Evolutionary conservation across 305 asterid genomes (phyloP), one percentile per base, ranked within the genome.

Genomic region (Fraxinus platypoda): DNA sequence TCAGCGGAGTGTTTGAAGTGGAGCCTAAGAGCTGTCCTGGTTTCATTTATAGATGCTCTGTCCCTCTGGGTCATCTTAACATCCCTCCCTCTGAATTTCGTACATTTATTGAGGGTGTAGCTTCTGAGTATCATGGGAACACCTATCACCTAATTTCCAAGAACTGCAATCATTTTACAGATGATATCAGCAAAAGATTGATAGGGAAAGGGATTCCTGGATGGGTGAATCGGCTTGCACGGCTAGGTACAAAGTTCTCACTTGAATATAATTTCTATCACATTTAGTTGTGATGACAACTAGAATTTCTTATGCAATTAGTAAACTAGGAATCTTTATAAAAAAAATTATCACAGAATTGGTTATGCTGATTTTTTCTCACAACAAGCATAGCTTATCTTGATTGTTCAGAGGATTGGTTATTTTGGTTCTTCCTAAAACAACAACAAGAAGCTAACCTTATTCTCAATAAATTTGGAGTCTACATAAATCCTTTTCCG

Each of bases 1-100:
- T 89, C 62, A 89, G 92, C 78, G 92, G 92, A 74, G 90, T 89
- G 77, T 89, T 89, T 77, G 92, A 89, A 88, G 92, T 89, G 79
- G 92, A 89, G 80, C 92, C 92, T 26, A 88, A 85, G 88, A 87
- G 85, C 38, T 88, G 92, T 75, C 92, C 92, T 66, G 90, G 91
- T 84, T 89, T 89, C 84, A 78, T 84, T 41, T 89, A 83, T 68
- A 84, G 92, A 86, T 86, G 84, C 80, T 89, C 92, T 28, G 84
- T 89, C 9, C 85, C 90, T n/a, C 73, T 89, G 81, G 92, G 92
- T 75, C 75, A 54, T 81, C 79, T 78, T 68, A 83, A 85, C 64
- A 81, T 79, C 85, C 86, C 88, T 74, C 83, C 72, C 19, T 79
- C 87, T 33, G 90, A 86, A 46, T 89, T 89, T 80, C 87, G 89